Percentiles rank a stretch among this genome's conserved stretches.
These are phyloP conservation scores for Rhodotorula sp. DNA, from an alignment of 1,284 basidiomycete species.

Conservation along the genomic window DNA sequence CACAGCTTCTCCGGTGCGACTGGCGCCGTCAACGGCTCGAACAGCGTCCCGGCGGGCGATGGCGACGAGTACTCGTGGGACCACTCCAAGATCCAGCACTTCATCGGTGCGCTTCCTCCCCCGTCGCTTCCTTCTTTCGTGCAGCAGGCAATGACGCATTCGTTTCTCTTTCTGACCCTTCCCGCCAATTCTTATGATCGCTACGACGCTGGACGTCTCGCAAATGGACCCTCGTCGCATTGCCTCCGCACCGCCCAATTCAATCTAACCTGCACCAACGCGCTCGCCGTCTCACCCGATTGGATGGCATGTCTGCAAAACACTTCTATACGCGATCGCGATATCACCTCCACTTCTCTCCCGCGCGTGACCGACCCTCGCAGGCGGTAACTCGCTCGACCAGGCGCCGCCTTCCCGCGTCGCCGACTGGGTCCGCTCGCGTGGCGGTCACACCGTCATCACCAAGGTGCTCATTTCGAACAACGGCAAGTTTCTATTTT, in stretches of 20 bases:
- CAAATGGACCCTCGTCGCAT: neutral
- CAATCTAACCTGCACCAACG: neutral
- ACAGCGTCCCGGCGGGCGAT: slow-evolving; percentile 1
- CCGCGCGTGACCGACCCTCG: no score
- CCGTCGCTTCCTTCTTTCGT: neutral
- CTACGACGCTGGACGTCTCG: neutral
- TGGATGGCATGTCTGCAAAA: no score
- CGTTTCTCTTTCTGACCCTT: neutral
- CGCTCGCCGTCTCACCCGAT: neutral
- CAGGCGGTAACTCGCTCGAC: slow-evolving; percentile 90
- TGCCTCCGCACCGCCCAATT: no score
- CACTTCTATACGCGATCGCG: no score
- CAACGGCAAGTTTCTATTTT: slow-evolving; percentile 64
- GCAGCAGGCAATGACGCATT: neutral
- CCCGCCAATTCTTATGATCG: neutral
- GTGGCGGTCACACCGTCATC: slow-evolving; percentile 97
- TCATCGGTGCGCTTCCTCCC: slow-evolving; percentile 64
- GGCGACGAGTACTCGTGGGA: slow-evolving; percentile 42
- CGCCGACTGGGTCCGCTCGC: slow-evolving; percentile 84
- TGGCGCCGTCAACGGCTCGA: slow-evolving; percentile 3
- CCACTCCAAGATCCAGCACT: slow-evolving; percentile 73
- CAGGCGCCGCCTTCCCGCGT: slow-evolving; percentile 76
- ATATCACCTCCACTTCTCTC: neutral
- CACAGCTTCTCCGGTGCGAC: slow-evolving; percentile 1
- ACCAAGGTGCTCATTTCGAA: slow-evolving; percentile 98